Percentiles rank a stretch among this genome's conserved stretches.
Conservation (phyloP, 192 early-diverging fungal species). For the Pilaira anomala region DNA sequence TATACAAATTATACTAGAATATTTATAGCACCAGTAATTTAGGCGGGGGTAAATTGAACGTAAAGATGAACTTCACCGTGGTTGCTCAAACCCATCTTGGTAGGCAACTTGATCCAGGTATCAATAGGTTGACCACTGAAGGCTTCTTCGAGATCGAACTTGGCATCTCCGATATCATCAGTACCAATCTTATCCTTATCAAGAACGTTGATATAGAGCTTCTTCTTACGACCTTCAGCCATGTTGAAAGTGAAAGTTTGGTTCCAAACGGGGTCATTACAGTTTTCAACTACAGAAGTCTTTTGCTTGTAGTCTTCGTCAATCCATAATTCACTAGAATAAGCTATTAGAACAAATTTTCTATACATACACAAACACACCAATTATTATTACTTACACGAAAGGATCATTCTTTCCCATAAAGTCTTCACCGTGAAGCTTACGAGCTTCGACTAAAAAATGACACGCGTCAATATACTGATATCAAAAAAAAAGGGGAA, state of each 20-base stretch:
- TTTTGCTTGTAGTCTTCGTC: slow-evolving; percentile 30
- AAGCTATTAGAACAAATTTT: background rate
- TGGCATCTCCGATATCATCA: slow-evolving; percentile 37
- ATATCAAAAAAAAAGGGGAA: background rate
- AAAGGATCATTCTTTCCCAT: slow-evolving; percentile 31
- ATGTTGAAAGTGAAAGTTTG: slow-evolving; percentile 31
- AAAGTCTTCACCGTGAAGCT: slow-evolving; percentile 32
- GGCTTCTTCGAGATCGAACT: slow-evolving; percentile 23
- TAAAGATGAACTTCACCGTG: slow-evolving; percentile 39
- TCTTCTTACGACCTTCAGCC: slow-evolving; percentile 15
- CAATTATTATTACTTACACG: slow-evolving; percentile 12
- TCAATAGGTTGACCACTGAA: slow-evolving; percentile 25
- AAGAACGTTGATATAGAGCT: slow-evolving; percentile 37
- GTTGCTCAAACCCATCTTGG: slow-evolving; percentile 34
- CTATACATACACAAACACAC: background rate
- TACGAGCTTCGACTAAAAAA: slow-evolving; percentile 31
- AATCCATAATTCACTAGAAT: slow-evolving; percentile 23
- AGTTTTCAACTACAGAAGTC: slow-evolving; percentile 17
- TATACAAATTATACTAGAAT: too few species aligned
- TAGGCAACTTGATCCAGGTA: slow-evolving; percentile 33
- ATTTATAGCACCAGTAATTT: background rate
- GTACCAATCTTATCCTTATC: slow-evolving; percentile 37
- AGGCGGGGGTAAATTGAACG: slow-evolving; percentile 27
- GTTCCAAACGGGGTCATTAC: slow-evolving; percentile 32
- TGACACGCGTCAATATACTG: background rate